Conservation (phyloP, 2,329 filamentous ascomycete species). For the Kalmusia sp. region DNA sequence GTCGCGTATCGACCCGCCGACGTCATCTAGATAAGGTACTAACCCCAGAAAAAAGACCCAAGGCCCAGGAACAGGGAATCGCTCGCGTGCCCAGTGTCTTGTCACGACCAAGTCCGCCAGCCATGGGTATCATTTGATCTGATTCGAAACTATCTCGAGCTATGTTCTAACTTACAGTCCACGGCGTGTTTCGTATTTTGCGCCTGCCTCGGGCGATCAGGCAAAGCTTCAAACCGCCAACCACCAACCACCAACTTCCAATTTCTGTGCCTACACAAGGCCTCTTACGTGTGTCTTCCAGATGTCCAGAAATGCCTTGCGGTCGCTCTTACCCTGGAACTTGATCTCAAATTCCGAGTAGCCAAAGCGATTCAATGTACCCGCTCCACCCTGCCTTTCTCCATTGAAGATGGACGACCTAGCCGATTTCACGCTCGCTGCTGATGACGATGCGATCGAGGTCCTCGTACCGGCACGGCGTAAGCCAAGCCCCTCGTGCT, state of each 20-base stretch:
- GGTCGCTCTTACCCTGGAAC: constrained; percentile 35
- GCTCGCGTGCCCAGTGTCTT: constrained; percentile 2
- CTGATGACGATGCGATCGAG: constrained; percentile 22
- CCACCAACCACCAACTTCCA: background rate
- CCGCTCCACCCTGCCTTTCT: constrained; percentile 8
- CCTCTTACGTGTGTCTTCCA: constrained; percentile 36
- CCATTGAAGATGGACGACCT: constrained; percentile 16
- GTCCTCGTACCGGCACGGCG: constrained; percentile 16
- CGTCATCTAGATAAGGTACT: background rate
- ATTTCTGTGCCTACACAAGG: constrained; percentile 9
- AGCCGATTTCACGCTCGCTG: constrained; percentile 16
- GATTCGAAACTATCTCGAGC: background rate
- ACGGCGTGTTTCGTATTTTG: background rate
- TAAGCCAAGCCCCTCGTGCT: constrained; percentile 1
- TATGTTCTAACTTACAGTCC: background rate
- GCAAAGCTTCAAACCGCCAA: background rate
- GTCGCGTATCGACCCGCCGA: background rate
- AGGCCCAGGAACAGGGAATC: constrained; percentile 3
- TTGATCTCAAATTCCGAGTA: constrained; percentile 37
- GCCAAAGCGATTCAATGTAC: constrained; percentile 32
- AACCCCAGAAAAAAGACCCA: background rate
- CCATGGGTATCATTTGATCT: background rate
- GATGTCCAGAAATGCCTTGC: constrained; percentile 33
- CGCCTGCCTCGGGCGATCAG: background rate
- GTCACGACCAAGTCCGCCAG: background rate